Evolutionary conservation across 2,329 filamentous ascomycete genomes (phyloP), one percentile per base, ranked within the genome.

Genomic region (Dactylellina cionopaga): DNA sequence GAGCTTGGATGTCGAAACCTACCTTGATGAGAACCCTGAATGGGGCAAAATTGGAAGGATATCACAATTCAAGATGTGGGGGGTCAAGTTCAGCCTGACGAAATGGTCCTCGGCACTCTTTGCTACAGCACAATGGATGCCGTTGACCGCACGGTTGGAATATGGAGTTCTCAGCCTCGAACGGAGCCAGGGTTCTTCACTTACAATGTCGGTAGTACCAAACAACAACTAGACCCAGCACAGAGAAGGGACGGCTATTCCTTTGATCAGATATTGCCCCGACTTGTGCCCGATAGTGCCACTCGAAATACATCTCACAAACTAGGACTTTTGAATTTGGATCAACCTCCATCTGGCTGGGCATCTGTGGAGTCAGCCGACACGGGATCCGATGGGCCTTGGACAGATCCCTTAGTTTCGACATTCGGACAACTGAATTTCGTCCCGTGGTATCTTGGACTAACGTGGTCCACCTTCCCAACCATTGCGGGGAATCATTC

Each of bases 91-190:
- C n/a, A n/a, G n/a, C n/a, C 6, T n/a, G 19, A 24, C 29, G 33
- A n/a, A n/a, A 39, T 7, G 25, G 7, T 49, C n/a, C 2, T 62
- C 9, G 56, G 31, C 11, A 62, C 17, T 4, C 44, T 62, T 6
- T 62, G 56, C 22, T 52, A 62, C n/a, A 39, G 19, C 9, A 25
- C 56, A 2, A 41, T 62, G 56, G 56, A 62, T 24, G 56, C 44
- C 9, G 56, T 62, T 47, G 56, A 51, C 24, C 56, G 56, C 13
- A 15, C 39, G 4, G 56, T 62, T 9, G 56, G 51, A 25, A 62
- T 62, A 2, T 51, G n/a, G 2, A 49, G 56, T n/a, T 7, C 44
- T 10, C 33, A 31, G 7, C 46, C 13, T 13, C 15, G 31, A 39
- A 13, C 3, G 13, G 56, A 62, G 27, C 43, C 56, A 9, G 39